Evolutionary conservation across 495 filamentous ascomycete genomes (phyloP), one percentile per base, ranked within the genome.

Genomic region (Aspergillus nanangensis): DNA sequence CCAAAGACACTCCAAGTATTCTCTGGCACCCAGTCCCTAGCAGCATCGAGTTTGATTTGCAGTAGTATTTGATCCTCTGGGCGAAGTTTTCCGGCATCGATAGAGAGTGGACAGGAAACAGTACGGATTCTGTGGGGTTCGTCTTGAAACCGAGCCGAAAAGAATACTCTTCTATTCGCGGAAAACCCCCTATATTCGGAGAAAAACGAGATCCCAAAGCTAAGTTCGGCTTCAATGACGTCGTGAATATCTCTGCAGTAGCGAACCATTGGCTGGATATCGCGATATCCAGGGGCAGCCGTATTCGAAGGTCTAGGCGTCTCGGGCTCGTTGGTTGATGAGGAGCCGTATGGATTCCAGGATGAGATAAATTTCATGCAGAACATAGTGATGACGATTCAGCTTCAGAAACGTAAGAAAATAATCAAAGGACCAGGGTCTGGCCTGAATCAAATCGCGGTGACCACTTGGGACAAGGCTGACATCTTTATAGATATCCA

Each of bases 221-320:
- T 37, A 37, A 37, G 34, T 37, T 9, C 34, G 34, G 34, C 34
- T 37, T 37, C 34, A 17, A 17, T 17, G 8, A 37, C 34, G 34
- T 37, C 15, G 34, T 37, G 14, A 15, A 37, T 17, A 37, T 17
- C 34, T 37, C 17, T 15, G 34, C 17, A 5, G 34, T 15, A 5
- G 8, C 15, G 34, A 37, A 37, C 17, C 34, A 10, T 17, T 37
- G 34, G 34, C 14, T 17, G 34, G 34, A 37, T 17, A 15, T 9
- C 34, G 34, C 34, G 17, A 37, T 37, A 37, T 37, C 34, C 34
- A 37, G 34, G 34, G 34, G 34, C 34, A 17, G 34, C 34, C 34
- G 34, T 37, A 37, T 37, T 37, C 34, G 34, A 37, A 37, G 8
- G 34, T 37, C 34, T 37, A 17, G 34, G 34, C 8, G 8, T 37